Base-by-base conservation (phyloP, 2,329 filamentous ascomycete species). In the Arthrobotrys entomopaga region DNA sequence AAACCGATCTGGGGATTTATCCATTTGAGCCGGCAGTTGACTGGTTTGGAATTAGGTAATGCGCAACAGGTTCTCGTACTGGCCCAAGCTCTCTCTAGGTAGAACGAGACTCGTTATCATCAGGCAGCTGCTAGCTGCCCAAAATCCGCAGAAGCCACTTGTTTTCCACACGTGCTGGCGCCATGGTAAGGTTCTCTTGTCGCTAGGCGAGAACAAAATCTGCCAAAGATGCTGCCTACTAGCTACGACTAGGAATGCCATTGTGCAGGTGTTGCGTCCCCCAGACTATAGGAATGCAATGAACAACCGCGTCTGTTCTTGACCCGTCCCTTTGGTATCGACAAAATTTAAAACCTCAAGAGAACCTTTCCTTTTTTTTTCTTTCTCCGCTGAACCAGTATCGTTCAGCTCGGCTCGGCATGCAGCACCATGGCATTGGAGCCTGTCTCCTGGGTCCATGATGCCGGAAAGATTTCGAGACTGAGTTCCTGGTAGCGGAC, bases 41-140 rank as follows among this genome's bases (percentile, higher is more conserved):
- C 34, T 13, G 6, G 13, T n/a, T 63, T 50, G 65, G 65, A 70
- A 70, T 70, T 70, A 70, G 65, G 65, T 70, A 70, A 70, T 63
- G 42, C 53, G 29, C 29, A 58, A 49, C 43, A 52, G 52, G 48
- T 8, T 24, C 38, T 38, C 43, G 19, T 13, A 34, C 16, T 38
- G 50, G 11, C 20, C 11, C 15, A 60, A 50, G 48, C 26, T 16
- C 24, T 60, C 40, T 42, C 50, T 24, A 56, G 56, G 63, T 57
- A 26, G 50, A 42, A 42, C 48, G 49, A 49, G 42, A 48, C 26
- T 26, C 29, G 49, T 64, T 71, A 65, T 72, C 60, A 72, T 60
- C 60, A 65, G 67, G 54, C 67, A 65, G 66, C 66, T 63, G 7
- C 40, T 13, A 15, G 59, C n/a, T n/a, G n/a, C 40, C 40, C 48